Base-by-base conservation (phyloP, 805 yeast species). In the Hermanozyma aechmeae region DNA sequence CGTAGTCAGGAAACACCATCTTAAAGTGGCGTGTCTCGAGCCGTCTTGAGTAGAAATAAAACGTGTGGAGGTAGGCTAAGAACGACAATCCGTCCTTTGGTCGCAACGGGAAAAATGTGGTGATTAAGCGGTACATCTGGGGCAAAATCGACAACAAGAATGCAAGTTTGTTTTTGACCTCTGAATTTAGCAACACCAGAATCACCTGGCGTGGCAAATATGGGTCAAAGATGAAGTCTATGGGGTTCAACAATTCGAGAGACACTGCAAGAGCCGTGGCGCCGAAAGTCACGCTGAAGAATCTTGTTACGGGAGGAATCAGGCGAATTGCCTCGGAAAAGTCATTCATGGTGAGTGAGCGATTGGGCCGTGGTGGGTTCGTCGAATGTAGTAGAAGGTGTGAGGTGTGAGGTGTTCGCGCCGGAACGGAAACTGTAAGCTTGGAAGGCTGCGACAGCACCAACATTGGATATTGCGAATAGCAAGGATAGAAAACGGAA, bases 231-330 rank as follows among this genome's bases (percentile, higher is more conserved):
- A 53, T 25, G n/a, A 22, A 7, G 6, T 22, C 24, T 13, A 6
- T 22, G n/a, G 13, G 24, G 13, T 22, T 13, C 7, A 22, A 6
- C 6, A 22, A 6, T 12, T 42, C 40, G 18, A 52, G 33, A 1
- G 56, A 42, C 13, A 39, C 33, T 3, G 48, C 48, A 21, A 72
- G 60, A 2, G 69, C 63, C 29, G 65, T 58, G 9, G 62, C 51
- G 15, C 71, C 54, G 2, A 77, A 55, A 3, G 68, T 45, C 22
- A 73, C 53, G 2, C 75, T 70, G 30, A 76, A 53, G 25, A 68
- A 62, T 35, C 82, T 56, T 3, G 83, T 76, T 15, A 76, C 73
- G 3, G 80, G 78, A 1, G 83, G 83, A 5, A 77, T 71, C 20
- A n/a, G n/a, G n/a, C n/a, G n/a, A n/a, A n/a, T n/a, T n/a, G n/a